Base-by-base conservation (phyloP, 192 early-diverging fungal genomes). In the Coemansia sp. region DNA sequence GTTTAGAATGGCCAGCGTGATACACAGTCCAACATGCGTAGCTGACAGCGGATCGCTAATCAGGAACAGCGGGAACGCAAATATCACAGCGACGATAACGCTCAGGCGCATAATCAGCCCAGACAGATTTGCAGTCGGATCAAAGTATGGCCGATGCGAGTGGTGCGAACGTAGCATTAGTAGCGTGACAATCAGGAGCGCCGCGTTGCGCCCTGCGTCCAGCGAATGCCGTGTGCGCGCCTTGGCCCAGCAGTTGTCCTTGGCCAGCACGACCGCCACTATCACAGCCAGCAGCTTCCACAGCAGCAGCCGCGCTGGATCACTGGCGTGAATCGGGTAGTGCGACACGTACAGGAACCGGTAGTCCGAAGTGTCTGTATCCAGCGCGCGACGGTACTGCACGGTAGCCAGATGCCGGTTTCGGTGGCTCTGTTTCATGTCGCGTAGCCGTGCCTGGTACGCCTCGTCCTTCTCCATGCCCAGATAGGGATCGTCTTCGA, bases 161-260 rank as follows among this genome's bases (percentile, higher is more conserved):
- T 82, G 82, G 63, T 84, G 83, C 34, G 77, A 64, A n/a, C 78
- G 58, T 37, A 87, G 68, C 62, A 85, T 54, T 30, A 78, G 62
- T 45, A 80, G 59, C 5, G 75, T 66, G 11, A 85, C 59, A 2
- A 83, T 19, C 5, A 86, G 78, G n/a, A 84, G 62, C 25, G 84
- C 46, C 1, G 61, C 55, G 24, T 75, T 61, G 37, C 85, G 79
- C 1, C 72, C 80, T 1, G 69, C 59, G 46, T 82, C 82, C 59
- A 87, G 54, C 13, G 64, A 57, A n/a, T 64, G 53, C 0, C 86
- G 71, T n/a, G 78, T 25, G 11, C 55, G 65, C 3, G 51, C 42
- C 2, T 80, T 74, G 17, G 78, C 71, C 67, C 84, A 73, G 61
- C 86, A 87, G 59, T 85, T 87, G 54, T 87, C 84, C 66, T 86